phyloP scores from a whole-genome alignment of 2,329 filamentous ascomycete species.

The Tolypocladium cylindrosporum region DNA sequence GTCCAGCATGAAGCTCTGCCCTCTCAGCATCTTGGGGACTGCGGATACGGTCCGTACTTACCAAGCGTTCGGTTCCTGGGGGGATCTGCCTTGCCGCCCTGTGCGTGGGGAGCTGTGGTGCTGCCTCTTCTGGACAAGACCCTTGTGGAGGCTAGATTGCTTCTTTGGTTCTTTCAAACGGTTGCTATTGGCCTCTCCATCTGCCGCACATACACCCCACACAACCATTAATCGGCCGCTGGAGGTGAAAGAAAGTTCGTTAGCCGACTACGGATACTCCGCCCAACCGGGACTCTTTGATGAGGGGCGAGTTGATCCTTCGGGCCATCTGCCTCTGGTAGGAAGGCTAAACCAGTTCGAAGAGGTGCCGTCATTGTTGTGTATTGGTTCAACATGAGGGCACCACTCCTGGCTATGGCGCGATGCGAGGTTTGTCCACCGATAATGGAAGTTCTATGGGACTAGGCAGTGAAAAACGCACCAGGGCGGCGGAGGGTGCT shows the following conservation, averaged over 20 bases:
- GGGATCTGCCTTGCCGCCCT: background rate
- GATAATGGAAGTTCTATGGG: background rate
- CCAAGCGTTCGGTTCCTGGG: background rate
- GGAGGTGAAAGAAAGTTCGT: background rate
- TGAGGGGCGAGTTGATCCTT: background rate
- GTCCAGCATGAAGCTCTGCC: background rate
- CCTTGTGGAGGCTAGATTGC: slow-evolving; percentile 13
- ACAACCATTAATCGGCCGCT: background rate
- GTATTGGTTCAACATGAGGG: background rate
- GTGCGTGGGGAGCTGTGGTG: no score
- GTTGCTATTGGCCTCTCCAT: slow-evolving; percentile 10
- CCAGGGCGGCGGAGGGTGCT: no score
- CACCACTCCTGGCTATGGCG: background rate
- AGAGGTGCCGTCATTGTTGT: background rate
- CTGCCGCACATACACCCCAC: slow-evolving; percentile 6
- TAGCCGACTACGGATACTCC: background rate
- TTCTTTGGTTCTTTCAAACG: slow-evolving; percentile 13
- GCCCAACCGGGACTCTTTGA: no score
- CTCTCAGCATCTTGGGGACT: background rate
- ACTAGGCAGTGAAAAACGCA: background rate
- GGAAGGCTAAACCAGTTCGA: background rate
- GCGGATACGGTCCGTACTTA: background rate
- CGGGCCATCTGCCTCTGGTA: background rate
- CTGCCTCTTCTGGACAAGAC: background rate
- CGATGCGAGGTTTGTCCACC: background rate